Evolutionary conservation across 352 stramenopile species (phyloP).

Genomic region (Globisporangium recalcitrans): DNA sequence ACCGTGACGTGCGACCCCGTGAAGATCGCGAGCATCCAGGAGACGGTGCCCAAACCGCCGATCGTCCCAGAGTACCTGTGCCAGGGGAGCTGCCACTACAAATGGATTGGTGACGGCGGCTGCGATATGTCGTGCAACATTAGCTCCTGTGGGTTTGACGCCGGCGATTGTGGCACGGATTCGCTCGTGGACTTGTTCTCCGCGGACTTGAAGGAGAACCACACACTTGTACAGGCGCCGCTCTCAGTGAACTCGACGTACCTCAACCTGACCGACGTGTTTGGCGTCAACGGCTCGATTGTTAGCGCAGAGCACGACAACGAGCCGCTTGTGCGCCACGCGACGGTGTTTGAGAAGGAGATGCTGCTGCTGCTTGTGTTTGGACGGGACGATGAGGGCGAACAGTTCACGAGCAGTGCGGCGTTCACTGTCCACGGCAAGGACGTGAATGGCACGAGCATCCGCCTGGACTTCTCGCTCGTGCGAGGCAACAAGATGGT

Average conservation of each 20-base stretch:
- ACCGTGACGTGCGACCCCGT: constrained; percentile 45
- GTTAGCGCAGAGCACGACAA: constrained; percentile 59
- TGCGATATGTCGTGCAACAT: constrained; percentile 82
- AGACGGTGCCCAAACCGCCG: constrained; percentile 37
- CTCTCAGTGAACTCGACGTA: constrained; percentile 59
- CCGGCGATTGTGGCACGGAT: constrained; percentile 61
- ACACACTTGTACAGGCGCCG: constrained; percentile 64
- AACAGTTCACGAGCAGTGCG: constrained; percentile 55
- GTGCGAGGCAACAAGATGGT: constrained; percentile 45
- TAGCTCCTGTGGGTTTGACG: constrained; percentile 80
- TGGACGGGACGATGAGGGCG: constrained; percentile 51
- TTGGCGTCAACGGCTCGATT: constrained; percentile 59
- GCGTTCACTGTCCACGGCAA: constrained; percentile 41
- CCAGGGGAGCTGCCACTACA: constrained; percentile 62
- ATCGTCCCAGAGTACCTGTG: constrained; percentile 62
- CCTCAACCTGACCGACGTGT: constrained; percentile 57
- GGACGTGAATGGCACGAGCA: constrained; percentile 28
- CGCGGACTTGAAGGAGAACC: constrained; percentile 37
- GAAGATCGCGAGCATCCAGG: constrained; percentile 57
- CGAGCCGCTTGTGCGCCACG: constrained; percentile 56
- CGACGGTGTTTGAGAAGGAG: constrained; percentile 66
- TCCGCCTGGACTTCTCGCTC: constrained; percentile 52
- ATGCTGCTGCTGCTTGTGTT: constrained; percentile 79
- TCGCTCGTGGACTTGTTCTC: constrained; percentile 39
- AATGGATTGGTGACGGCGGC: constrained; percentile 75